A percentile compares a stretch with the other conserved stretches of the same genome.
Evolutionary conservation across 192 early-diverging fungal species (phyloP).

Genomic region (Coemansia guatemalensis): DNA sequence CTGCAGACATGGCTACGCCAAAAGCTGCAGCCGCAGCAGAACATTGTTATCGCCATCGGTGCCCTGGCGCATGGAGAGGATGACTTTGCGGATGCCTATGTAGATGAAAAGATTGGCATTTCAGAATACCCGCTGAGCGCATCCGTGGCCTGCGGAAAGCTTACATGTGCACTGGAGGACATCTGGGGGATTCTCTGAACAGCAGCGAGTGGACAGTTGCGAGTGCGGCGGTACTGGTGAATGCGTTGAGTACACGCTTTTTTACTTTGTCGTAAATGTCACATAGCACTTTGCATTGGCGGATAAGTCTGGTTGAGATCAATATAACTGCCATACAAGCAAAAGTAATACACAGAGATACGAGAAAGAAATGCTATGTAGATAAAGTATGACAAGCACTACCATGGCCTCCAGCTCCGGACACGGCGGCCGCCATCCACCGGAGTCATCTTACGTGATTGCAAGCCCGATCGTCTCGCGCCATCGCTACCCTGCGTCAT

Average conservation of each 20-base stretch:
- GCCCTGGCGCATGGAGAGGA: conserved; percentile 97
- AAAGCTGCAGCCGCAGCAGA: conserved; percentile 74
- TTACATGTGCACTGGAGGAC: conserved; percentile 82
- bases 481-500: conserved; percentile 2
- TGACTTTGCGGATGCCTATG: conserved; percentile 91
- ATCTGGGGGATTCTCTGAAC: conserved; percentile 82
- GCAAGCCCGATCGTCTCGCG: not conserved
- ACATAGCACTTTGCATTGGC: not conserved
- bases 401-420: conserved; percentile 46
- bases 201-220: not conserved
- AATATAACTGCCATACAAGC: conserved; percentile 1
- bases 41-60: conserved; percentile 90
- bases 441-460: conserved; percentile 27
- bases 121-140: conserved; percentile 97
- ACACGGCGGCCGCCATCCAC: conserved; percentile 6
- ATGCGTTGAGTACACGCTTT: too few species aligned
- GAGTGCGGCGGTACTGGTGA: too few species aligned
- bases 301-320: not conserved
- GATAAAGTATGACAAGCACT: not conserved
- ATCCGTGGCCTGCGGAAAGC: conserved; percentile 95
- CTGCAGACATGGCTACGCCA: conserved; percentile 73
- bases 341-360: not conserved
- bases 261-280: not conserved
- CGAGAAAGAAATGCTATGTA: not conserved
- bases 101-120: conserved; percentile 97